phyloP scores from a whole-genome alignment of 2,329 filamentous ascomycete species.

The Xylaria hypoxylon region DNA sequence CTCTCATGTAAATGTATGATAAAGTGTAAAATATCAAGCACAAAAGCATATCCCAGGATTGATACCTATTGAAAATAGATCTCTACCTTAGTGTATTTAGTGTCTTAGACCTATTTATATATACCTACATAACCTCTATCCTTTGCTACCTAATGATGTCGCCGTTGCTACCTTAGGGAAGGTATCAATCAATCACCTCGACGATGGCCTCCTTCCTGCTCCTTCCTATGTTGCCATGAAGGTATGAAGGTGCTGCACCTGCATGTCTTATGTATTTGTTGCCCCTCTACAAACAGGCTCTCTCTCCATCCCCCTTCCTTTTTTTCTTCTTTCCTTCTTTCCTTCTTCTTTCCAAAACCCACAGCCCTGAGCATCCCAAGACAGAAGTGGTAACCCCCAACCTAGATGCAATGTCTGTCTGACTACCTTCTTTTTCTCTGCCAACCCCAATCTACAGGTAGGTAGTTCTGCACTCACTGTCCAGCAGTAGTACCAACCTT shows the following conservation, averaged over 20 bases:
- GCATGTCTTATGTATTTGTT: background rate
- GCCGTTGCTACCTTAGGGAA: background rate
- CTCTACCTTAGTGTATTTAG: no score
- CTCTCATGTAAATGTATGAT: no score
- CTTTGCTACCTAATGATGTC: background rate
- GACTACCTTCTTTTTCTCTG: background rate
- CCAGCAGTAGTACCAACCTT: conserved; percentile 1
- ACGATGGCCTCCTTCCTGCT: conserved; percentile 1
- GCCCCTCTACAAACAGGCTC: conserved; percentile 9
- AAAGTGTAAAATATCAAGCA: no score
- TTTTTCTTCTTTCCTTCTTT: background rate
- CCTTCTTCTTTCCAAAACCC: background rate
- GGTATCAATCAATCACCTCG: background rate
- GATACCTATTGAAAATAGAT: no score
- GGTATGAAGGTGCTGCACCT: conserved; percentile 6
- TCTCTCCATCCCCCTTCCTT: background rate
- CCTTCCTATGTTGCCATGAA: background rate
- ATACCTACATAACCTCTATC: background rate
- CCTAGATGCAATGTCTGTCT: background rate
- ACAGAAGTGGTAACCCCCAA: background rate
- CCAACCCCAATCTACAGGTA: background rate
- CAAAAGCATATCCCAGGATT: no score
- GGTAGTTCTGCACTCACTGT: background rate
- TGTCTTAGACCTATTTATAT: no score
- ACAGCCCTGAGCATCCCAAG: background rate